Evolutionary conservation across 257 asterid genomes (phyloP).

Genomic region (Salvia hispanica): DNA sequence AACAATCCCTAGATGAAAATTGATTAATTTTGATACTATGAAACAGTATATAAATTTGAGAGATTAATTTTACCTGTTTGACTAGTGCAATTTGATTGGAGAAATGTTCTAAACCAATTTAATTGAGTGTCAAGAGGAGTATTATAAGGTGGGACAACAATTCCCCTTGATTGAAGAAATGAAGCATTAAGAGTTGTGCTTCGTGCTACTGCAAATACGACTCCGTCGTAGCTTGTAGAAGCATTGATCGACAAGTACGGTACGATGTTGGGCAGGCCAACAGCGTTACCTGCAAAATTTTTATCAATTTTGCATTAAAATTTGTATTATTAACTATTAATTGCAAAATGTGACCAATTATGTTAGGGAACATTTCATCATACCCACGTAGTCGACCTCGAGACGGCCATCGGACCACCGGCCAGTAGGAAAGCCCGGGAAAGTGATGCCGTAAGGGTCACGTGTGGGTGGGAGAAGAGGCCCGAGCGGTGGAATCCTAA

Average conservation of each 20-base stretch:
- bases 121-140: slow-evolving; percentile 35
- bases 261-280: slow-evolving; percentile 31
- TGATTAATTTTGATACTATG: too few species aligned
- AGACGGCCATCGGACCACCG: slow-evolving; percentile 39
- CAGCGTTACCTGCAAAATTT: slow-evolving; percentile 29
- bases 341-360: too few species aligned
- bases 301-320: too few species aligned
- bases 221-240: slow-evolving; percentile 27
- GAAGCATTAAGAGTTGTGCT: slow-evolving; percentile 32
- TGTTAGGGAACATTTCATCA: neutral
- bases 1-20: too few species aligned
- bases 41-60: neutral
- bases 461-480: slow-evolving; percentile 25
- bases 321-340: too few species aligned
- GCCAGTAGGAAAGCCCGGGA: slow-evolving; percentile 39
- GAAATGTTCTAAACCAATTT: slow-evolving; percentile 35
- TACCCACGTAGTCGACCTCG: slow-evolving; percentile 32
- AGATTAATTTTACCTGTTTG: slow-evolving; percentile 8
- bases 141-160: slow-evolving; percentile 28
- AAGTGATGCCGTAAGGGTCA: slow-evolving; percentile 44
- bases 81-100: slow-evolving; percentile 17
- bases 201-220: slow-evolving; percentile 34
- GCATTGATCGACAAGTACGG: slow-evolving; percentile 29
- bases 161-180: slow-evolving; percentile 27
- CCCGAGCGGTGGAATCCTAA: slow-evolving; percentile 1